Evolutionary conservation across 2,329 filamentous ascomycete species (phyloP).

Genomic region (Aquanectria penicillioides): DNA sequence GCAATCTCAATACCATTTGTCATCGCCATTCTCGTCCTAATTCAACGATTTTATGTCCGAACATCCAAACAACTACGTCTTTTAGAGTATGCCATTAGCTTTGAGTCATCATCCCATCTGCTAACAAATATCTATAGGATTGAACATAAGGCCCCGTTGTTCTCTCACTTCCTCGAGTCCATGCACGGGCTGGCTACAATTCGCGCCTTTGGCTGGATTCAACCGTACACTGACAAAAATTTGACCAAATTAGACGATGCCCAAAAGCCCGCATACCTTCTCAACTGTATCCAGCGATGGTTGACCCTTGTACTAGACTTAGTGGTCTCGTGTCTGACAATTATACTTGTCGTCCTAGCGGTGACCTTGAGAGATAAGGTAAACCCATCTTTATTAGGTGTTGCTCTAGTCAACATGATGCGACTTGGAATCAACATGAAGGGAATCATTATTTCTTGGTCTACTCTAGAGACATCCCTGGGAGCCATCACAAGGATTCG

Average conservation of each 20-base stretch:
- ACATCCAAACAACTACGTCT: slow-evolving; percentile 65
- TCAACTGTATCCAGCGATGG: slow-evolving; percentile 64
- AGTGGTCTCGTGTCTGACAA: slow-evolving; percentile 59
- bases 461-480: slow-evolving; percentile 43
- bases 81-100: slow-evolving; percentile 50
- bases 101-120: accelerated
- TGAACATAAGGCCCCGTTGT: slow-evolving; percentile 47
- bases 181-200: slow-evolving; percentile 47
- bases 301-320: slow-evolving; percentile 61
- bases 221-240: slow-evolving; percentile 49
- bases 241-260: slow-evolving; percentile 54
- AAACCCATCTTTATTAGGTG: slow-evolving; percentile 46
- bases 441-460: slow-evolving; percentile 42
- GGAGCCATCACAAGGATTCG: slow-evolving; percentile 44
- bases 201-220: slow-evolving; percentile 52
- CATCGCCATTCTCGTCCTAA: slow-evolving; percentile 51
- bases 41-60: slow-evolving; percentile 64
- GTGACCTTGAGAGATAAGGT: slow-evolving; percentile 44
- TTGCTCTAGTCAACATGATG: slow-evolving; percentile 51
- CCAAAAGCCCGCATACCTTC: slow-evolving; percentile 63
- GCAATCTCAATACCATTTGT: slow-evolving; percentile 57
- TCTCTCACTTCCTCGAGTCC: slow-evolving; percentile 46
- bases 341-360: slow-evolving; percentile 51
- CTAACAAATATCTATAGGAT: slow-evolving; percentile 34
- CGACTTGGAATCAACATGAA: slow-evolving; percentile 40